These are phyloP conservation scores for Nicotiana undulata DNA, from an alignment of 257 asterid genomes.

Conservation along the genomic window DNA sequence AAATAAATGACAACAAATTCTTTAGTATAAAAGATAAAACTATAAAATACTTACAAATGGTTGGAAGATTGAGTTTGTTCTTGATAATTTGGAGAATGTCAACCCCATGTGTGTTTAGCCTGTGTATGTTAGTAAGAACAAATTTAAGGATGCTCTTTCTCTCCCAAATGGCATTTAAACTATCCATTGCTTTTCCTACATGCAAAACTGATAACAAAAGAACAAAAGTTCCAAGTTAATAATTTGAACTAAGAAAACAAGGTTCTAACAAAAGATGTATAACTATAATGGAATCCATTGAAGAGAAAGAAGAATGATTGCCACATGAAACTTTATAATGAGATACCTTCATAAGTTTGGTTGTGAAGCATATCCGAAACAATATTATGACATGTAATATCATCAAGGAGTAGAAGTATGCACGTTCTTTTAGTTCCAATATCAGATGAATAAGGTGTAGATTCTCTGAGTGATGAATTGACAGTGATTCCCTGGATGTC, in stretches of 20 bases:
- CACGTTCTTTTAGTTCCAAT: slow-evolving; percentile 36
- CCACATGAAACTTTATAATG: neutral
- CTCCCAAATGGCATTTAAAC: slow-evolving; percentile 33
- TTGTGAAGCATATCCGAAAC: slow-evolving; percentile 39
- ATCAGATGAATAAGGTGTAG: neutral
- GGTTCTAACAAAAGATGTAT: neutral
- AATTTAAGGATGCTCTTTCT: slow-evolving; percentile 27
- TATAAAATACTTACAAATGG: slow-evolving; percentile 33
- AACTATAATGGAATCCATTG: neutral
- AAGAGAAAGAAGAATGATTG: neutral
- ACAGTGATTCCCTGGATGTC: slow-evolving; percentile 11
- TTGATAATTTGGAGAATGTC: slow-evolving; percentile 26
- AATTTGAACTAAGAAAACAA: neutral
- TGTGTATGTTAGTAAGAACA: slow-evolving; percentile 50
- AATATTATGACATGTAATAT: slow-evolving; percentile 29
- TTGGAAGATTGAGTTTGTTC: slow-evolving; percentile 23
- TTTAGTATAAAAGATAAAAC: neutral
- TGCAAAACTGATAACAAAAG: slow-evolving; percentile 39
- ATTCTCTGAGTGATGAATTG: neutral
- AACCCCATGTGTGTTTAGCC: slow-evolving; percentile 25
- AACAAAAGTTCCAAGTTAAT: neutral
- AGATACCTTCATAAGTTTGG: slow-evolving; percentile 50
- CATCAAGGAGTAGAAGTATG: slow-evolving; percentile 41
- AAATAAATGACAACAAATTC: neutral
- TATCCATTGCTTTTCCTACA: slow-evolving; percentile 34